Percentiles rank a stretch among this genome's conserved stretches.
Evolutionary conservation across 768 basidiomycete species (phyloP).

Genomic region (Suillus paluster): DNA sequence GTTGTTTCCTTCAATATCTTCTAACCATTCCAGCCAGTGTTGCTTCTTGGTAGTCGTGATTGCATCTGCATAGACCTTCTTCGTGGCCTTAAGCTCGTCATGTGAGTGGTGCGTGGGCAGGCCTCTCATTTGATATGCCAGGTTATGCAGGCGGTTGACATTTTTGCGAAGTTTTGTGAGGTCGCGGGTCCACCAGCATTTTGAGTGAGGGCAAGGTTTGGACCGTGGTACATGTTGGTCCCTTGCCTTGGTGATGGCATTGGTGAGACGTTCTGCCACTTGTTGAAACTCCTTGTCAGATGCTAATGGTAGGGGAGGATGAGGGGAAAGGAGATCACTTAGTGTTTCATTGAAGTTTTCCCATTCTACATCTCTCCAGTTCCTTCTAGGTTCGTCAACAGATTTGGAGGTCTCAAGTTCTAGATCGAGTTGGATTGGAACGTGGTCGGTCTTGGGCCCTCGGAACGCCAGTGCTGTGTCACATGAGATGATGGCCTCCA

Average conservation of each 20-base stretch:
- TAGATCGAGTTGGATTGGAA: constrained; percentile 9
- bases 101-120: constrained; percentile 29
- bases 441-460: constrained; percentile 10
- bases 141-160: constrained; percentile 20
- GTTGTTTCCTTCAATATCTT: constrained; percentile 13
- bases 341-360: constrained; percentile 9
- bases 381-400: too few species aligned
- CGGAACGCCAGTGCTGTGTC: neutral
- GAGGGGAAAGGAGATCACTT: neutral
- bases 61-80: constrained; percentile 18
- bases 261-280: constrained; percentile 8
- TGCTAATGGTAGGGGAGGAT: neutral
- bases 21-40: constrained; percentile 28
- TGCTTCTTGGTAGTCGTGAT: constrained; percentile 25
- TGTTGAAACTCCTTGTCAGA: constrained; percentile 17
- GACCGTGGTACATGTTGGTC: constrained; percentile 23
- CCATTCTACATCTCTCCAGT: constrained; percentile 18
- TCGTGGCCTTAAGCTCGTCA: constrained; percentile 10
- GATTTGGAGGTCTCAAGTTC: neutral
- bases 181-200: constrained; percentile 40
- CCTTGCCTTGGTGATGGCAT: constrained; percentile 22
- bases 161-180: constrained; percentile 26
- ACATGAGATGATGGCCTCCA: neutral
- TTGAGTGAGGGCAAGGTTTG: constrained; percentile 25
- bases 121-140: constrained; percentile 13